Conservation (phyloP, 2,329 filamentous ascomycete species). For the Paramyrothecium sp. region DNA sequence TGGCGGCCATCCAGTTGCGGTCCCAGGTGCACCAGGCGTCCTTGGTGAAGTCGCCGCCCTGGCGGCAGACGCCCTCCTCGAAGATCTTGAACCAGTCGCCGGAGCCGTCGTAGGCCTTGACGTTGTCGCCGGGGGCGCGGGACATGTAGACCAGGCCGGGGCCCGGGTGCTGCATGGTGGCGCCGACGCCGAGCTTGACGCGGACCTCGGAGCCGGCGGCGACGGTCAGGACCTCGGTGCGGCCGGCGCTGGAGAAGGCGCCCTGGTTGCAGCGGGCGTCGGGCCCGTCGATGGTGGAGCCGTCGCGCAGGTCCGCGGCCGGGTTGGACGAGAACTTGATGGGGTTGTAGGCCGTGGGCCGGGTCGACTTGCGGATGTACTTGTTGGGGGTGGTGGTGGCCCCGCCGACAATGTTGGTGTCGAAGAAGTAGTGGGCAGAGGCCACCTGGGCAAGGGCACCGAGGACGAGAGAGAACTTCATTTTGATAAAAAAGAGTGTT, state of each 20-base stretch:
- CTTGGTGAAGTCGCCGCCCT: slow-evolving; percentile 1
- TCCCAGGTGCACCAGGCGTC: slow-evolving; percentile 1
- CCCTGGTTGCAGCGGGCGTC: slow-evolving; percentile 28
- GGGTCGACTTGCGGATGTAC: slow-evolving; percentile 23
- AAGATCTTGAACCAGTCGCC: slow-evolving; percentile 16
- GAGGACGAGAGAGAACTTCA: slow-evolving; percentile 16
- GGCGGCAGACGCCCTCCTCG: slow-evolving; percentile 3
- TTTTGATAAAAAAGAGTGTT: slow-evolving; percentile 3
- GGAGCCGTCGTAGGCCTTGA: slow-evolving; percentile 22
- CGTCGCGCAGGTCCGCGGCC: slow-evolving; percentile 17
- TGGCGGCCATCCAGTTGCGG: slow-evolving; percentile 2
- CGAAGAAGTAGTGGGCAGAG: slow-evolving; percentile 27
- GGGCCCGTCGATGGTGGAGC: slow-evolving; percentile 14
- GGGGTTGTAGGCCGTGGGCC: slow-evolving; percentile 20
- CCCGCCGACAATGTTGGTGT: slow-evolving; percentile 19
- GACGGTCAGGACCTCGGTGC: slow-evolving; percentile 19
- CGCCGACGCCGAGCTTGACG: slow-evolving; percentile 15
- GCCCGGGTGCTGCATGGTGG: slow-evolving; percentile 18
- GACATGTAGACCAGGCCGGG: slow-evolving; percentile 22
- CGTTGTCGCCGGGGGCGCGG: slow-evolving; percentile 19
- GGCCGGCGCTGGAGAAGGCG: slow-evolving; percentile 16
- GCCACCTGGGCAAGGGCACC: slow-evolving; percentile 17
- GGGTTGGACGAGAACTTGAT: slow-evolving; percentile 25
- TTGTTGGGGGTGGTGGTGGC: slow-evolving; percentile 8
- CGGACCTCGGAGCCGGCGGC: slow-evolving; percentile 18